Evolutionary conservation across 2,329 filamentous ascomycete species (phyloP).

Genomic region (Alternaria sp.): DNA sequence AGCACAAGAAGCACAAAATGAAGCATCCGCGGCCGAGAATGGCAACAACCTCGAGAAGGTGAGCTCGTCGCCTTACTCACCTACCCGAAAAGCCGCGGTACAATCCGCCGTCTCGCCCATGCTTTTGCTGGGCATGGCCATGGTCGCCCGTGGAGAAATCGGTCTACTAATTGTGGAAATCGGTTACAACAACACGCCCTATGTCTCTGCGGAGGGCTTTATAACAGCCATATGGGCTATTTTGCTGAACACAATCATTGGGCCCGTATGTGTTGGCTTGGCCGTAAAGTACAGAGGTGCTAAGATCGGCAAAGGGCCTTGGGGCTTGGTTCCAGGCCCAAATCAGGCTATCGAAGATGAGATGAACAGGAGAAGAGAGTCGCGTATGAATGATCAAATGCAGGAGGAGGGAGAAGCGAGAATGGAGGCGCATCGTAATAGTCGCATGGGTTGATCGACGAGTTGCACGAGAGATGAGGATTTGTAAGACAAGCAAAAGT

Average conservation of each 20-base stretch:
- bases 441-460: neutral
- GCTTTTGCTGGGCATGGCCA: slow-evolving; percentile 30
- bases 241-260: slow-evolving; percentile 31
- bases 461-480: neutral
- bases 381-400: slow-evolving; percentile 6
- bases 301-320: slow-evolving; percentile 22
- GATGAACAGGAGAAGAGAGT: neutral
- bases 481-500: neutral
- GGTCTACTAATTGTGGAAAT: slow-evolving; percentile 38
- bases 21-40: neutral
- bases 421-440: slow-evolving; percentile 2
- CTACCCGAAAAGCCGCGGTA: slow-evolving; percentile 7
- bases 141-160: slow-evolving; percentile 39
- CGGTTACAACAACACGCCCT: slow-evolving; percentile 35
- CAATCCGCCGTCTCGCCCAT: slow-evolving; percentile 9
- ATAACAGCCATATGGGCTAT: slow-evolving; percentile 36
- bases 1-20: slow-evolving; percentile 1
- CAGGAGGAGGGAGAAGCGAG: slow-evolving; percentile 4
- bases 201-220: slow-evolving; percentile 30
- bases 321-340: slow-evolving; percentile 14
- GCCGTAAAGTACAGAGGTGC: slow-evolving; percentile 28
- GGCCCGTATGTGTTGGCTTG: slow-evolving; percentile 29
- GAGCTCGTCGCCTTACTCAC: slow-evolving; percentile 3
- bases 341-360: slow-evolving; percentile 6
- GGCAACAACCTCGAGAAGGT: neutral